Evolutionary conservation across 305 asterid species (phyloP).

Genomic region (Rubia tinctorum): DNA sequence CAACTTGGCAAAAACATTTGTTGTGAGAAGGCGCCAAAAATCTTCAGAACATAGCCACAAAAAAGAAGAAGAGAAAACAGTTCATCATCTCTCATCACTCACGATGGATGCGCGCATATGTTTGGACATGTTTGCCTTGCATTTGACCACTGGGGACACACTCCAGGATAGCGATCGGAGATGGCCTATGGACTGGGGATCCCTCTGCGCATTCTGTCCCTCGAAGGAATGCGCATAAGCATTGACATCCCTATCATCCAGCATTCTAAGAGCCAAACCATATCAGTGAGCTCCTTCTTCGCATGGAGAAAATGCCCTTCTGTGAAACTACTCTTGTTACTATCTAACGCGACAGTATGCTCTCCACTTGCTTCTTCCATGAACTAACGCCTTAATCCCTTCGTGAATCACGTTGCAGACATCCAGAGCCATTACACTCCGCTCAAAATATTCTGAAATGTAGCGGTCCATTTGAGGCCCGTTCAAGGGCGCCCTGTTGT

Average conservation of each 20-base stretch:
- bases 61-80: too few relatives aligned
- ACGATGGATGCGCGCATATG: too few relatives aligned
- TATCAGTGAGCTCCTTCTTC: conserved; percentile 70
- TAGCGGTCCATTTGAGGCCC: conserved; percentile 59
- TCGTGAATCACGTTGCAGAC: conserved; percentile 87
- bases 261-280: conserved; percentile 63
- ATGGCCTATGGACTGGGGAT: conserved; percentile 46
- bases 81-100: too few relatives aligned
- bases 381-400: conserved; percentile 79
- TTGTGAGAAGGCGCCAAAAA: too few relatives aligned
- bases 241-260: conserved; percentile 58
- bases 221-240: conserved; percentile 60
- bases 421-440: conserved; percentile 76
- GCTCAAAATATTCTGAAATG: conserved; percentile 61
- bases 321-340: conserved; percentile 53
- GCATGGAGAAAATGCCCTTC: conserved; percentile 93
- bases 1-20: too few relatives aligned
- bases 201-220: conserved; percentile 38
- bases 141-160: conserved; percentile 85
- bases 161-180: conserved; percentile 85
- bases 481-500: conserved; percentile 32
- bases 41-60: too few relatives aligned
- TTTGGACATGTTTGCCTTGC: too few relatives aligned
- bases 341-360: conserved; percentile 60
- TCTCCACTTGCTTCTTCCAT: conserved; percentile 81